Conservation (phyloP, 2,329 filamentous ascomycete species). For the Beauveria brongniartii region DNA sequence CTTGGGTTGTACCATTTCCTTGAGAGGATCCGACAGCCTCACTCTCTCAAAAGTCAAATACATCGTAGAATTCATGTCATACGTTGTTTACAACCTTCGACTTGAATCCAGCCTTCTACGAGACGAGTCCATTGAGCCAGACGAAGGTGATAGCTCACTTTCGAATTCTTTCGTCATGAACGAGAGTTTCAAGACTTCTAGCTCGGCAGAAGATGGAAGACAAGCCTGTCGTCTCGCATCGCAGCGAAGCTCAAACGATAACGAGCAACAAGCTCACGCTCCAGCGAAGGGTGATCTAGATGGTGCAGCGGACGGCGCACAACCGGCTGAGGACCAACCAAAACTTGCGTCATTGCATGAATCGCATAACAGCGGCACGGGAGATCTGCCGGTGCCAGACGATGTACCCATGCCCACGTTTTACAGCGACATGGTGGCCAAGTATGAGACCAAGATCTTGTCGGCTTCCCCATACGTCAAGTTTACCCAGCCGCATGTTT, state of each 20-base stretch:
- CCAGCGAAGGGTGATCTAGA: slow-evolving; percentile 21
- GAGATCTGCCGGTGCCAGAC: slow-evolving; percentile 58
- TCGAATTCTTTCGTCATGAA: slow-evolving; percentile 33
- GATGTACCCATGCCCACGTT: slow-evolving; percentile 82
- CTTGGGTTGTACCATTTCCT: slow-evolving; percentile 87
- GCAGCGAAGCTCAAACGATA: slow-evolving; percentile 28
- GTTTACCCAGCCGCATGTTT: slow-evolving; percentile 85
- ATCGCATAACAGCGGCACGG: slow-evolving; percentile 33
- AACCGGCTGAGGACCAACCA: slow-evolving; percentile 18
- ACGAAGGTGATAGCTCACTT: slow-evolving; percentile 40
- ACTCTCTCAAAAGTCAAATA: slow-evolving; percentile 74
- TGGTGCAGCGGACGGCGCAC: slow-evolving; percentile 21
- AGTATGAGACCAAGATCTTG: slow-evolving; percentile 85
- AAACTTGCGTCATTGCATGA: slow-evolving; percentile 33
- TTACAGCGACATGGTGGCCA: slow-evolving; percentile 90
- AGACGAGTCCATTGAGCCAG: slow-evolving; percentile 81
- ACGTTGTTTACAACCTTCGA: slow-evolving; percentile 96
- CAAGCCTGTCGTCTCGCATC: slow-evolving; percentile 20
- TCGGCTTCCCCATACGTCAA: slow-evolving; percentile 95
- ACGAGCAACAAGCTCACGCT: slow-evolving; percentile 27
- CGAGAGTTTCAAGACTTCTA: slow-evolving; percentile 30
- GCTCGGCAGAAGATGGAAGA: slow-evolving; percentile 21
- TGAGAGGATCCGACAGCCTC: slow-evolving; percentile 69
- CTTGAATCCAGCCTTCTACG: slow-evolving; percentile 90
- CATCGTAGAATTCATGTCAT: slow-evolving; percentile 98